Percentiles rank a stretch among this genome's conserved stretches.
phyloP scores from a whole-genome alignment of 2,329 filamentous ascomycete genomes.

The Cladorrhinum sp. region DNA sequence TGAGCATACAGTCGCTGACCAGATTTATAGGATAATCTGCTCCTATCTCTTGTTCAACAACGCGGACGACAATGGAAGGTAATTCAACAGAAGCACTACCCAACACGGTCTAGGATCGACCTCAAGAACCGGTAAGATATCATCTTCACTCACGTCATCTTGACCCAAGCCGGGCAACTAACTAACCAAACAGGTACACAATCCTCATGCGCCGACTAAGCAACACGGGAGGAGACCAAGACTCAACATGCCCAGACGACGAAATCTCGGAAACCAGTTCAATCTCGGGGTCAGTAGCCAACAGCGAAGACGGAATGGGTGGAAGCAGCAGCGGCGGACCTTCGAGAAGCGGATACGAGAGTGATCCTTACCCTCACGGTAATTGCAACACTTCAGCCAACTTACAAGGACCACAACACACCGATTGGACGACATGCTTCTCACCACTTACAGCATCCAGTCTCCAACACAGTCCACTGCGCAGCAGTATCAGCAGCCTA shows the following conservation, averaged over 20 bases:
- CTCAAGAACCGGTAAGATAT: constrained; percentile 7
- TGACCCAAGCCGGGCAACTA: not conserved
- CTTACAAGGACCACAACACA: not conserved
- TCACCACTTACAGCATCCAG: not conserved
- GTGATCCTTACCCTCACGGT: not conserved
- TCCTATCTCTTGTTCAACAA: not conserved
- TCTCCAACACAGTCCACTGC: not conserved
- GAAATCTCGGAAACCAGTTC: constrained; percentile 4
- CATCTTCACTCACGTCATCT: not conserved
- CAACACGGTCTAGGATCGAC: constrained; percentile 1
- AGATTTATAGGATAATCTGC: not conserved
- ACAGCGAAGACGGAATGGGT: not conserved
- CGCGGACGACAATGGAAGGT: constrained; percentile 3
- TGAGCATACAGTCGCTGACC: not conserved
- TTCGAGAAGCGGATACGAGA: not conserved
- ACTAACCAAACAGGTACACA: not conserved
- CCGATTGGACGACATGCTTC: not conserved
- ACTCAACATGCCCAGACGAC: not conserved
- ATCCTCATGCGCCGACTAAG: constrained; percentile 4
- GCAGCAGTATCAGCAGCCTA: not conserved
- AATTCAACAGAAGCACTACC: constrained; percentile 6
- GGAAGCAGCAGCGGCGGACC: not conserved
- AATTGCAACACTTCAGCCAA: not conserved
- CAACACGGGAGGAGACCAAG: not conserved
- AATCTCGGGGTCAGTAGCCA: not conserved